Evolutionary conservation across 1,139 yeast species (phyloP).

Genomic region (Geotrichum citri-aurantii): DNA sequence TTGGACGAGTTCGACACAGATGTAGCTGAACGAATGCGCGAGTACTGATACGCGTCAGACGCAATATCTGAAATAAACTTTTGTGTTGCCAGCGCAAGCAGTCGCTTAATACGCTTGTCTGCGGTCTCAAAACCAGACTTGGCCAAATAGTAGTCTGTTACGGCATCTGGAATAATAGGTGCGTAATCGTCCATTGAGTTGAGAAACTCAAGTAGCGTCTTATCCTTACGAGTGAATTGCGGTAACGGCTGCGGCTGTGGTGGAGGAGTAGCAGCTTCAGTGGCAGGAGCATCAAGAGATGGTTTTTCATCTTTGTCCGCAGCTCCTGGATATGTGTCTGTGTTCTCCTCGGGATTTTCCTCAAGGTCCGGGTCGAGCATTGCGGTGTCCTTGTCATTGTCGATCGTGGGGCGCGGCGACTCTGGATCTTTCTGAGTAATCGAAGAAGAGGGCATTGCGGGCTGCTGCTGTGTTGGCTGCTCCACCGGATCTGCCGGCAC

Average conservation of each 20-base stretch:
- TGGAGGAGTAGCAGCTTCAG: background rate
- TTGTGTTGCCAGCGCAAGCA: slow-evolving; percentile 91
- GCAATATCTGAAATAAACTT: slow-evolving; percentile 93
- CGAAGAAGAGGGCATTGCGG: background rate
- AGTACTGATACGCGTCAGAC: slow-evolving; percentile 92
- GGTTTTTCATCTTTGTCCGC: background rate
- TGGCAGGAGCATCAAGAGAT: background rate
- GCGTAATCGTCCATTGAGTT: slow-evolving; percentile 90
- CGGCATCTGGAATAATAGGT: slow-evolving; percentile 96
- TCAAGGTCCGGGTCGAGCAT: background rate
- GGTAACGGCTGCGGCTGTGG: background rate
- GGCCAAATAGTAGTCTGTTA: slow-evolving; percentile 88
- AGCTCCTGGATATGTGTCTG: background rate
- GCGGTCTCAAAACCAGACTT: slow-evolving; percentile 84
- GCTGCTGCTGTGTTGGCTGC: background rate
- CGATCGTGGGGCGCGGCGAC: background rate
- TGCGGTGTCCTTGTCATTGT: background rate
- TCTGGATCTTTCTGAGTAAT: background rate
- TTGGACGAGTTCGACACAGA: slow-evolving; percentile 79
- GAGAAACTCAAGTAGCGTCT: slow-evolving; percentile 77
- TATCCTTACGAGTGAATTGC: slow-evolving; percentile 65
- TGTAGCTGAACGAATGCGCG: slow-evolving; percentile 78
- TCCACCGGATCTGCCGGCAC: slow-evolving; percentile 3
- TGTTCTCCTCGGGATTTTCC: background rate
- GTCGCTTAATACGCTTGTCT: slow-evolving; percentile 72